phyloP scores from a whole-genome alignment of 2,329 filamentous ascomycete genomes.

The Colletotrichum tabaci region DNA sequence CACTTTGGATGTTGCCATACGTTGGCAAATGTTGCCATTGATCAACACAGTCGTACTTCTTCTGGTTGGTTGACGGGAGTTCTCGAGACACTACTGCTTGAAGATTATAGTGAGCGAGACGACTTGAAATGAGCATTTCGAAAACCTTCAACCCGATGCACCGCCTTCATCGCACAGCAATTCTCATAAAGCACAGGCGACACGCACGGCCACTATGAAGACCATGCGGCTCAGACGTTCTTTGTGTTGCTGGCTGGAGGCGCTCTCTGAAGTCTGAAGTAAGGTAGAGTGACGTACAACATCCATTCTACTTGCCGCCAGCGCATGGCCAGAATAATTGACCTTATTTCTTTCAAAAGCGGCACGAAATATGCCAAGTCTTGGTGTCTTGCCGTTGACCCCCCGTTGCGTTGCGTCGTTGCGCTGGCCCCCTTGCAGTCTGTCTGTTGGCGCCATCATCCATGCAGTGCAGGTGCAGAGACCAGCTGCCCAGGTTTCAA shows the following conservation, averaged over 20 bases:
- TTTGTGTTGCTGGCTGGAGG: no score
- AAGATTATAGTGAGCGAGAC: no score
- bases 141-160: neutral
- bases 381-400: constrained; percentile 1
- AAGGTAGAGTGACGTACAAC: constrained; percentile 19
- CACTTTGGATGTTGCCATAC: neutral
- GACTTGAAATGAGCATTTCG: neutral
- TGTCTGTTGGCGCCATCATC: constrained; percentile 24
- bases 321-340: constrained; percentile 19
- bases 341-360: constrained; percentile 21
- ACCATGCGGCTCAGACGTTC: neutral
- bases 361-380: constrained; percentile 20
- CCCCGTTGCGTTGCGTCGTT: no score
- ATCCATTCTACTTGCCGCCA: constrained; percentile 1
- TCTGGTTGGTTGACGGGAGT: neutral
- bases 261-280: neutral
- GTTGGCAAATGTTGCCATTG: neutral
- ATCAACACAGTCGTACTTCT: neutral
- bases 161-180: neutral
- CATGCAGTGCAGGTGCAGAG: constrained; percentile 15
- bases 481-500: constrained; percentile 23
- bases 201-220: neutral
- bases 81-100: neutral
- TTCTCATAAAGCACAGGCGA: neutral
- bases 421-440: no score